A percentile compares a stretch with the other conserved stretches of the same genome.
phyloP scores from a whole-genome alignment of 2,329 filamentous ascomycete genomes.

The Aspergillus alliaceus region DNA sequence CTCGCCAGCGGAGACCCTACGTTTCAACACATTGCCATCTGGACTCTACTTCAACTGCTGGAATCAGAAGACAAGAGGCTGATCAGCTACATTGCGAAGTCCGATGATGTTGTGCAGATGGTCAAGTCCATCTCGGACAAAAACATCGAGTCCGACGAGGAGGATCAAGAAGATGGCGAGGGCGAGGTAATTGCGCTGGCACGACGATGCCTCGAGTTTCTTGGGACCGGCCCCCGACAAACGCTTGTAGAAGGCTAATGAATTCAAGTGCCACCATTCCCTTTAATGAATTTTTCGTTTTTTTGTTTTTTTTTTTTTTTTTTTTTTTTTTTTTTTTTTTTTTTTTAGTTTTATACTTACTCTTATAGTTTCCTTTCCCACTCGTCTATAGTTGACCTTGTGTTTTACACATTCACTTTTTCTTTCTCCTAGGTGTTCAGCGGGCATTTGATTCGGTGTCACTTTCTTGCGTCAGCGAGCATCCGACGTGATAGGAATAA shows the following conservation, averaged over 20 bases:
- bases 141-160: constrained; percentile 82
- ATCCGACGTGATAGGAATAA: constrained; percentile 31
- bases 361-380: constrained; percentile 6
- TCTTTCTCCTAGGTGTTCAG: constrained; percentile 27
- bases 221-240: constrained; percentile 74
- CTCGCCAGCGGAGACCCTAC: constrained; percentile 91
- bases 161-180: constrained; percentile 85
- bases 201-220: constrained; percentile 81
- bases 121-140: constrained; percentile 89
- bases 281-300: constrained; percentile 6
- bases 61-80: constrained; percentile 91
- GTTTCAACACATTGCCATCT: constrained; percentile 98
- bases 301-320: no score
- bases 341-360: no score
- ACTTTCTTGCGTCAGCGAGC: constrained; percentile 30
- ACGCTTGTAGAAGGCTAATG: constrained; percentile 74
- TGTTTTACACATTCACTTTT: constrained; percentile 19
- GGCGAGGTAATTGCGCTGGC: constrained; percentile 90
- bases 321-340: no score
- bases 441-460: constrained; percentile 33
- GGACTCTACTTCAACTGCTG: constrained; percentile 92
- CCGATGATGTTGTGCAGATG: constrained; percentile 87
- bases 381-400: constrained; percentile 9
- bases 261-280: background rate
- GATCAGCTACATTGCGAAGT: constrained; percentile 84